phyloP scores from a whole-genome alignment of 2,329 filamentous ascomycete genomes.

The Neofusicoccum sp. region DNA sequence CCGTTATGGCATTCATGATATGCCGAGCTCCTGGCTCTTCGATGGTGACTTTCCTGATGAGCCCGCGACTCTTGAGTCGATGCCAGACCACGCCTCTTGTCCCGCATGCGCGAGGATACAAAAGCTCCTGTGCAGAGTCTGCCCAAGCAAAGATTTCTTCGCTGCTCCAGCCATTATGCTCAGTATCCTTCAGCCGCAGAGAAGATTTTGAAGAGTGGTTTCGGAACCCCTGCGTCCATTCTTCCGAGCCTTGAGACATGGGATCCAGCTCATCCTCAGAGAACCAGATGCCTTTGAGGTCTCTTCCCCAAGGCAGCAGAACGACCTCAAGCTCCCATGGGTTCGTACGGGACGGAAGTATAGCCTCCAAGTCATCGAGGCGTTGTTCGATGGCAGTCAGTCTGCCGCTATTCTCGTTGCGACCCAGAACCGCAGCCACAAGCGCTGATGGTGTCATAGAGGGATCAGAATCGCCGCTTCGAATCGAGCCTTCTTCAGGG shows the following conservation, averaged over 20 bases:
- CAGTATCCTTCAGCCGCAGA: slow-evolving; percentile 19
- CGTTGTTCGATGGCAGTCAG: slow-evolving; percentile 50
- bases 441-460: slow-evolving; percentile 42
- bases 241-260: slow-evolving; percentile 45
- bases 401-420: neutral
- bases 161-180: slow-evolving; percentile 49
- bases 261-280: slow-evolving; percentile 42
- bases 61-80: slow-evolving; percentile 71
- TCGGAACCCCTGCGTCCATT: slow-evolving; percentile 43
- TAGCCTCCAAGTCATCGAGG: slow-evolving; percentile 56
- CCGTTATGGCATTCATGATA: slow-evolving; percentile 61
- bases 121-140: slow-evolving; percentile 42
- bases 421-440: neutral
- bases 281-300: slow-evolving; percentile 56
- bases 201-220: slow-evolving; percentile 21
- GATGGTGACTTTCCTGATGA: slow-evolving; percentile 64
- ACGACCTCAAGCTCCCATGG: slow-evolving; percentile 77
- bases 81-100: slow-evolving; percentile 63
- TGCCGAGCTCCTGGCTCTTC: slow-evolving; percentile 64
- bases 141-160: slow-evolving; percentile 52
- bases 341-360: slow-evolving; percentile 59
- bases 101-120: slow-evolving; percentile 67
- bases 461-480: slow-evolving; percentile 26
- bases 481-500: slow-evolving; percentile 38
- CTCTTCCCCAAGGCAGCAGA: slow-evolving; percentile 65